Percentiles rank a stretch among this genome's conserved stretches.
These are phyloP conservation scores for Citrus hindsii DNA, from an alignment of 345 rosid species.

Conservation along the genomic window DNA sequence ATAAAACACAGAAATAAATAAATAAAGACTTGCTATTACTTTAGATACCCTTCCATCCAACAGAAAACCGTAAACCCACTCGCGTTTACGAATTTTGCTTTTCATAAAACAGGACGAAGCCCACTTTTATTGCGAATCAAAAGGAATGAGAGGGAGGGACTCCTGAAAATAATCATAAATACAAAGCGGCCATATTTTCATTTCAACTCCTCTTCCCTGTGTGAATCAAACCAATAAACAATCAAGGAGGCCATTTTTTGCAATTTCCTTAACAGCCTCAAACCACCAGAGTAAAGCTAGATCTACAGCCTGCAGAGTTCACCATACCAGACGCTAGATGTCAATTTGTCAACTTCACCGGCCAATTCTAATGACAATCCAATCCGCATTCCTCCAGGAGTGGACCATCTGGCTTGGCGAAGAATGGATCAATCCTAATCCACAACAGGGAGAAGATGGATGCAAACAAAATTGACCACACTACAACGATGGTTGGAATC, in stretches of 20 bases:
- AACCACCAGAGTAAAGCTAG: not conserved
- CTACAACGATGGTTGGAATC: conserved; percentile 60
- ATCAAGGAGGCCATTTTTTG: not conserved
- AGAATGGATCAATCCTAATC: conserved; percentile 60
- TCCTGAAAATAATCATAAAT: not conserved
- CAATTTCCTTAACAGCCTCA: not conserved
- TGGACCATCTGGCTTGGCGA: conserved; percentile 47
- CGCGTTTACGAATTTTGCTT: not conserved
- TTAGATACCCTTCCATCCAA: too few species aligned
- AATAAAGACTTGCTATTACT: not conserved
- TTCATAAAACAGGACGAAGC: not conserved
- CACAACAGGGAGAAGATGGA: conserved; percentile 69
- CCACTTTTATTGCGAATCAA: conserved; percentile 9
- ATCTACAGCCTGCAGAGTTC: conserved; percentile 14
- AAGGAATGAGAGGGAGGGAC: not conserved
- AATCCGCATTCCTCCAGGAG: conserved; percentile 63
- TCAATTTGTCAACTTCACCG: not conserved
- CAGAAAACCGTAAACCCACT: too few species aligned
- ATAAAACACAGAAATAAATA: too few species aligned
- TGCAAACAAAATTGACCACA: conserved; percentile 72
- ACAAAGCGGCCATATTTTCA: not conserved
- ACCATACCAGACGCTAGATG: not conserved
- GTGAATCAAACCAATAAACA: conserved; percentile 16
- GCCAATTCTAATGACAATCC: conserved; percentile 41
- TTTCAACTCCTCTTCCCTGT: not conserved